These are phyloP conservation scores for Pyrenula aspistea DNA, from an alignment of 495 filamentous ascomycete genomes.

Conservation along the genomic window DNA sequence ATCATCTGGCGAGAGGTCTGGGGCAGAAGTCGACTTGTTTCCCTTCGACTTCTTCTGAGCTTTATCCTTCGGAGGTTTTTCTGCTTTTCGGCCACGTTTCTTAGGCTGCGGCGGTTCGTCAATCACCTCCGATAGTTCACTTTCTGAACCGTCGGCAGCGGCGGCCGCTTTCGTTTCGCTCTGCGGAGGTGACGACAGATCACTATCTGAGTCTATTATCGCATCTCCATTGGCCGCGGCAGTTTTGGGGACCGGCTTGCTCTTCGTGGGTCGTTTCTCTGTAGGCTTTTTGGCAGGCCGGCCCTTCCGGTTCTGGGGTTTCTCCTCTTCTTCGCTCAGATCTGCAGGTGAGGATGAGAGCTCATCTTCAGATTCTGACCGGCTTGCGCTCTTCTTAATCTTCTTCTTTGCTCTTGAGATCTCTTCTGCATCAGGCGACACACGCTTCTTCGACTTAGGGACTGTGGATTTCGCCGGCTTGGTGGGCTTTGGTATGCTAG, in stretches of 20 bases:
- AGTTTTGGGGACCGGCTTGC: constrained; percentile 11
- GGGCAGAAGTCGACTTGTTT: constrained; percentile 18
- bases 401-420: constrained; percentile 1
- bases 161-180: constrained; percentile 13
- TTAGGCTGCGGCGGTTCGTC: constrained; percentile 54
- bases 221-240: constrained; percentile 16
- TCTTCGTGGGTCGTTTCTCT: constrained; percentile 13
- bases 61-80: constrained; percentile 6
- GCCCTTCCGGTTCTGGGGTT: constrained; percentile 1
- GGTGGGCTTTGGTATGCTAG: constrained; percentile 5
- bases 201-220: constrained; percentile 6
- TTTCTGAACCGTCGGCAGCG: constrained; percentile 48
- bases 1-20: constrained; percentile 53
- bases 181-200: constrained; percentile 12
- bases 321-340: constrained; percentile 11
- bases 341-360: constrained; percentile 1
- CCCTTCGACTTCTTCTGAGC: constrained; percentile 22
- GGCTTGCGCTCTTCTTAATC: background rate
- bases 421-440: constrained; percentile 14
- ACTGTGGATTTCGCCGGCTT: constrained; percentile 22
- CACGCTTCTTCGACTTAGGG: constrained; percentile 15
- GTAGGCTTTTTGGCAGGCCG: constrained; percentile 12
- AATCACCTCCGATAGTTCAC: constrained; percentile 66
- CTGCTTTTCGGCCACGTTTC: constrained; percentile 16
- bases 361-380: constrained; percentile 13